Evolutionary conservation across 164 flowering plant genomes (phyloP), one percentile per base, ranked within the genome.

Genomic region (Vitis rupestris): DNA sequence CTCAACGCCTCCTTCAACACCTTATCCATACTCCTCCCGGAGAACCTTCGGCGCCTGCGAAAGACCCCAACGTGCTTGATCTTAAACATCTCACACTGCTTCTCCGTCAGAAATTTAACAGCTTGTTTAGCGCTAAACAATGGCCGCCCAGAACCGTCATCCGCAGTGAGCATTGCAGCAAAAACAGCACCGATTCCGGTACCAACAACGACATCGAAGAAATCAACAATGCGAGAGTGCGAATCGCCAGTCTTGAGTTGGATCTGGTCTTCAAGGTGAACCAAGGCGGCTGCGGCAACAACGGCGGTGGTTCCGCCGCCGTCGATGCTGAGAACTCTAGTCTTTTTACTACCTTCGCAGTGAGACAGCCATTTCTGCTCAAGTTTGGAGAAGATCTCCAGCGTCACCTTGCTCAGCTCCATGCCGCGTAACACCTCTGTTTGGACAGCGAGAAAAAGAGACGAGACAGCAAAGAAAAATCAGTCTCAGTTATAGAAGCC

Each of bases 361-460:
- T 87, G 86, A 10, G 81, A 75, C 11, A 88, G 84, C 92, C 92
- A 88, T 64, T 88, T 80, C 76, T 86, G 86, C 82, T 88, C 92
- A 29, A 88, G 81, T 59, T 84, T 86, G 44, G 88, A 71, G 75
- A 86, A 88, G 73, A 88, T 88, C 80, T 88, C 92, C 2, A 84
- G 64, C 12, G 92, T 86, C 3, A 79, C 73, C 68, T 81, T 76
- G 68, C 86, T 86, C 27, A 84, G 71, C 58, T 88, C 90, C 90
- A 86, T 88, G 44, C 13, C 3, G 56, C 15, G 3, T 9, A 12
- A 50, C 48, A 13, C 31, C 54, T 13, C 59, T 19, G 10, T 10
- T 30, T 9, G 31, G 19, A 31, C 37, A 69, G 15, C 30, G 19
- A n/a, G 53, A 3, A 19, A 37, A 44, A 3, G n/a, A 31, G 1